A percentile compares a stretch with the other conserved stretches of the same genome.
phyloP scores from a whole-genome alignment of 192 early-diverging fungal genomes.

The Coemansia sp. region DNA sequence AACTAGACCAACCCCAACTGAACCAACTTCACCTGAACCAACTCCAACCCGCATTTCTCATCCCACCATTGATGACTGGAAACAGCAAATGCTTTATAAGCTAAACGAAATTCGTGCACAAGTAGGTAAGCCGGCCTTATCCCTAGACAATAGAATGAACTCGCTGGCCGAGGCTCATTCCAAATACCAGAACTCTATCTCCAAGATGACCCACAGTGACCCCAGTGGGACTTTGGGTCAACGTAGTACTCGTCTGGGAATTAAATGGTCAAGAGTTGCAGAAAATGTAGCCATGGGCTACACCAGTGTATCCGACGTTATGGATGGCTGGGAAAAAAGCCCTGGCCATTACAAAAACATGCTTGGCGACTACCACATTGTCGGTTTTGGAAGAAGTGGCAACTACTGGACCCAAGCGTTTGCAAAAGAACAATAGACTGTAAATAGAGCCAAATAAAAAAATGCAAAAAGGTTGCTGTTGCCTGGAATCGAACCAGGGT shows the following conservation, averaged over 20 bases:
- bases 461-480: conserved; percentile 20
- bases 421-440: conserved; percentile 1
- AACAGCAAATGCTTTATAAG: conserved; percentile 14
- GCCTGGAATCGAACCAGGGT: conserved; percentile 52
- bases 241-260: conserved; percentile 2
- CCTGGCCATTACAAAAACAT: conserved; percentile 33
- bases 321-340: conserved; percentile 31
- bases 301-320: conserved; percentile 3
- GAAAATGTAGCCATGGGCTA: conserved; percentile 36
- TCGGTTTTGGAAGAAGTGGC: conserved; percentile 22
- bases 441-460: conserved; percentile 5
- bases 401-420: conserved; percentile 42
- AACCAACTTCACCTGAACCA: too few species aligned
- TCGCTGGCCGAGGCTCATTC: conserved; percentile 28
- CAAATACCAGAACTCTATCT: conserved; percentile 16
- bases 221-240: neutral
- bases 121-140: conserved; percentile 8
- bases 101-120: conserved; percentile 24
- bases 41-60: neutral
- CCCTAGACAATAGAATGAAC: conserved; percentile 6
- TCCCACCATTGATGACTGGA: conserved; percentile 1
- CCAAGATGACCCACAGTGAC: conserved; percentile 30
- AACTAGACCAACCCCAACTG: neutral
- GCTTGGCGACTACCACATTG: conserved; percentile 19
- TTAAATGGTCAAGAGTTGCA: conserved; percentile 13